phyloP scores from a whole-genome alignment of 768 basidiomycete species.

The Auricularia auricula-judae region DNA sequence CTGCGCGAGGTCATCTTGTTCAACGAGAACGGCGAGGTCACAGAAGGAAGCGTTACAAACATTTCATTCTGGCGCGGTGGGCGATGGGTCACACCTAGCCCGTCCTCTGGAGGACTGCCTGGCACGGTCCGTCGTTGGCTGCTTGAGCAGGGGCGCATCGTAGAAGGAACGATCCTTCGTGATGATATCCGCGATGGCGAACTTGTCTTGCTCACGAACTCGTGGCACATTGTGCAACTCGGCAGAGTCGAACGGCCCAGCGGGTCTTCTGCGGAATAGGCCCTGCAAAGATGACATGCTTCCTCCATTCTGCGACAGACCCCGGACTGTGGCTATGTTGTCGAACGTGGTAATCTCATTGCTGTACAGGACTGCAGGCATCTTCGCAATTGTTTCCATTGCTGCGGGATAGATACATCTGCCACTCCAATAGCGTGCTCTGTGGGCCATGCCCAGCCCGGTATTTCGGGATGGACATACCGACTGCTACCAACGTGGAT shows the following conservation, averaged over 20 bases:
- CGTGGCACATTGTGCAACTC: neutral
- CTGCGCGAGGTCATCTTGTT: slow-evolving; percentile 55
- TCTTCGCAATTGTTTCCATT: too few species aligned
- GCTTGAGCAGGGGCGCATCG: slow-evolving; percentile 44
- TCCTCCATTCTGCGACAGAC: too few species aligned
- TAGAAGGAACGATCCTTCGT: slow-evolving; percentile 37
- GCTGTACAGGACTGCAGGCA: too few species aligned
- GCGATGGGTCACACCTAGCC: slow-evolving; percentile 56
- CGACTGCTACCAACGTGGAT: too few species aligned
- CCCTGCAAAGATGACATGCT: too few species aligned
- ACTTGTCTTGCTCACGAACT: slow-evolving; percentile 57
- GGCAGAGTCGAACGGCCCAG: neutral
- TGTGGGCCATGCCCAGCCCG: too few species aligned
- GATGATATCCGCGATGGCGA: slow-evolving; percentile 41
- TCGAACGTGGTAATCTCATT: too few species aligned
- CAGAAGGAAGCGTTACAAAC: slow-evolving; percentile 63
- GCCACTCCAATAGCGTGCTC: too few species aligned
- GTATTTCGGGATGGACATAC: too few species aligned
- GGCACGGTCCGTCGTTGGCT: slow-evolving; percentile 65
- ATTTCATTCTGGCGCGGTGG: slow-evolving; percentile 49
- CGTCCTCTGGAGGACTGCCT: slow-evolving; percentile 53
- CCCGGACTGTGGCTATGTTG: too few species aligned
- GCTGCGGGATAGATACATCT: too few species aligned
- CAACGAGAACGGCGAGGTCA: slow-evolving; percentile 38
- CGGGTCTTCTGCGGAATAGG: too few species aligned